phyloP scores from a whole-genome alignment of 352 stramenopile species.

The Globisporangium mamillatum region DNA sequence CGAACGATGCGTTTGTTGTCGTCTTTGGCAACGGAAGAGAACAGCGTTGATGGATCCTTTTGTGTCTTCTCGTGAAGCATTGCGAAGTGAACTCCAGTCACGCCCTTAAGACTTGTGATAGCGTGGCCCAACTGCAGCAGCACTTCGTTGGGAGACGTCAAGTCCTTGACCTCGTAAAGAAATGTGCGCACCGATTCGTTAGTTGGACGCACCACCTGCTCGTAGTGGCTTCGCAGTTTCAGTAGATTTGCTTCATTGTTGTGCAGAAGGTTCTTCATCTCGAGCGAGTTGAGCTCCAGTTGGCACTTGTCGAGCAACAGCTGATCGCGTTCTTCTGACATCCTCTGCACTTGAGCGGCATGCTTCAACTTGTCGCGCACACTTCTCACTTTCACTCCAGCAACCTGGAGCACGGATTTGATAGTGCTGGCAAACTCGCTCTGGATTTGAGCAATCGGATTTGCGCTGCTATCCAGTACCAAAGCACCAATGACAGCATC shows the following conservation, averaged over 20 bases:
- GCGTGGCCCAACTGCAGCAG: slow-evolving; percentile 1
- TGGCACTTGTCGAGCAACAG: slow-evolving; percentile 12
- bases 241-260: slow-evolving; percentile 8
- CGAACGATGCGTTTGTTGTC: background rate
- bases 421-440: background rate
- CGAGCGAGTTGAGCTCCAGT: slow-evolving; percentile 16
- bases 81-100: slow-evolving; percentile 3
- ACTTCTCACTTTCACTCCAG: background rate
- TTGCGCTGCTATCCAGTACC: background rate
- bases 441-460: background rate
- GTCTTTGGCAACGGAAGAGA: slow-evolving; percentile 1
- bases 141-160: background rate
- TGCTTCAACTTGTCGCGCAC: background rate
- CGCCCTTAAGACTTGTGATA: slow-evolving; percentile 1
- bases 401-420: background rate
- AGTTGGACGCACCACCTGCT: background rate
- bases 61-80: background rate
- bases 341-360: background rate
- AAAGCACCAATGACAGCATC: background rate
- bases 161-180: slow-evolving; percentile 2
- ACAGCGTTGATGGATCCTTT: background rate
- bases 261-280: slow-evolving; percentile 18
- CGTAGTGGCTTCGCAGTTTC: background rate
- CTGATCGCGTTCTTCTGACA: slow-evolving; percentile 1
- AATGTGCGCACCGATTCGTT: background rate